Conservation (phyloP, 2,329 filamentous ascomycete species). For the Claviceps spartinae region DNA sequence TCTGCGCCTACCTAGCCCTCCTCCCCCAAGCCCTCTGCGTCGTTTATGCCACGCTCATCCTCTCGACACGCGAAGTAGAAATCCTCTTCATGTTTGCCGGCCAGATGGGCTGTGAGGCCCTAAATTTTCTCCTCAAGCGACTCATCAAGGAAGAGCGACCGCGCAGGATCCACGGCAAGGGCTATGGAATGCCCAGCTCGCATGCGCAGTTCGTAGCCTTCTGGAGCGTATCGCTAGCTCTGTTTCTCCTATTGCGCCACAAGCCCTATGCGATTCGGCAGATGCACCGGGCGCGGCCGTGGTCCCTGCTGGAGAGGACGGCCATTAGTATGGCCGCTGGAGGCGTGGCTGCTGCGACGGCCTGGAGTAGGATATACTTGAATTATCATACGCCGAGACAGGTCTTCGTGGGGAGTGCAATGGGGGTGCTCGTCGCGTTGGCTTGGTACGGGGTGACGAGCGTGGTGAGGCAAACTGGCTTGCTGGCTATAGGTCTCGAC, state of each 20-base stretch:
- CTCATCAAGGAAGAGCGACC: constrained; percentile 87
- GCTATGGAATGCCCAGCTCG: constrained; percentile 92
- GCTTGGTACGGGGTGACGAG: constrained; percentile 67
- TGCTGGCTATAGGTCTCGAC: constrained; percentile 60
- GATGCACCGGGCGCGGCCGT: constrained; percentile 25
- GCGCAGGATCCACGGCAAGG: constrained; percentile 71
- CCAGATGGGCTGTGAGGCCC: constrained; percentile 78
- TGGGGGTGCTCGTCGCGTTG: constrained; percentile 57
- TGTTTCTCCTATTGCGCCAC: constrained; percentile 79
- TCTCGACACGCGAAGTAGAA: constrained; percentile 83
- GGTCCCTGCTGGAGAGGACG: constrained; percentile 47
- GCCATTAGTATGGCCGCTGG: constrained; percentile 41
- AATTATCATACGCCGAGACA: constrained; percentile 85
- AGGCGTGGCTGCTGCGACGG: constrained; percentile 52
- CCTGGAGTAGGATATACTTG: constrained; percentile 75
- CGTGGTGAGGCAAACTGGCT: constrained; percentile 51
- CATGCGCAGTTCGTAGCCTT: constrained; percentile 92
- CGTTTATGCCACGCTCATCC: constrained; percentile 78
- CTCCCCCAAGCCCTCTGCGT: constrained; percentile 85
- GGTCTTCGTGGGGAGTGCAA: constrained; percentile 64
- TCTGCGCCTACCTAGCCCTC: constrained; percentile 88
- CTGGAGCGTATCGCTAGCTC: constrained; percentile 69
- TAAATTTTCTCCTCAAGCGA: constrained; percentile 84
- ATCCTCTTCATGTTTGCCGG: constrained; percentile 81
- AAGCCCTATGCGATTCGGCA: constrained; percentile 30